These are phyloP conservation scores for Aphelidium insulamus DNA, from an alignment of 371 early-diverging fungal genomes.

Conservation along the genomic window DNA sequence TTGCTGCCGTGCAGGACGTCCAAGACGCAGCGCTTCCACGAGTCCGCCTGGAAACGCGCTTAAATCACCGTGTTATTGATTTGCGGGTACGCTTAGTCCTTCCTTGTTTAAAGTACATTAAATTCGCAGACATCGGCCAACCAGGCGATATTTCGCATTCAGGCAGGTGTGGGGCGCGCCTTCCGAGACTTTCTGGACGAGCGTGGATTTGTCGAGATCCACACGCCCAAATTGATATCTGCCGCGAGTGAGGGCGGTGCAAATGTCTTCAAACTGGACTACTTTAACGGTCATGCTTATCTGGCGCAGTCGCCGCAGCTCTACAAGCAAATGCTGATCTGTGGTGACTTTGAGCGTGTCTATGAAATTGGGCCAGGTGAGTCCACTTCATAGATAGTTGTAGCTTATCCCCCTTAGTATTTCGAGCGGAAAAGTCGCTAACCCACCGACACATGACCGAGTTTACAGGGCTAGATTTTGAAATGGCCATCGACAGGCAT, in stretches of 20 bases:
- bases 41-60: constrained; percentile 80
- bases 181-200: constrained; percentile 83
- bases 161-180: constrained; percentile 74
- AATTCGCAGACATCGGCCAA: constrained; percentile 86
- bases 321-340: constrained; percentile 99
- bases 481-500: constrained; percentile 96
- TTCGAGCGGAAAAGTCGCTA: constrained; percentile 97
- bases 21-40: constrained; percentile 38
- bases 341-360: constrained; percentile 93
- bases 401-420: constrained; percentile 33
- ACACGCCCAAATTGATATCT: constrained; percentile 93
- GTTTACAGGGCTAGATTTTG: constrained; percentile 98
- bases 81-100: constrained; percentile 35
- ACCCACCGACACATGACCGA: constrained; percentile 99
- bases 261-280: constrained; percentile 91
- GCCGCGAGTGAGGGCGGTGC: constrained; percentile 98
- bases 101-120: no score
- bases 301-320: constrained; percentile 99
- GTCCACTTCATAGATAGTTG: not conserved
- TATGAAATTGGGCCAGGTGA: constrained; percentile 88
- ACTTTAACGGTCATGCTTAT: constrained; percentile 89
- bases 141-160: constrained; percentile 94
- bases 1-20: no score
- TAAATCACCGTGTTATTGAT: constrained; percentile 93
- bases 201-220: constrained; percentile 89